Evolutionary conservation across 2,329 filamentous ascomycete species (phyloP).

Genomic region (Simplicillium aogashimaense): DNA sequence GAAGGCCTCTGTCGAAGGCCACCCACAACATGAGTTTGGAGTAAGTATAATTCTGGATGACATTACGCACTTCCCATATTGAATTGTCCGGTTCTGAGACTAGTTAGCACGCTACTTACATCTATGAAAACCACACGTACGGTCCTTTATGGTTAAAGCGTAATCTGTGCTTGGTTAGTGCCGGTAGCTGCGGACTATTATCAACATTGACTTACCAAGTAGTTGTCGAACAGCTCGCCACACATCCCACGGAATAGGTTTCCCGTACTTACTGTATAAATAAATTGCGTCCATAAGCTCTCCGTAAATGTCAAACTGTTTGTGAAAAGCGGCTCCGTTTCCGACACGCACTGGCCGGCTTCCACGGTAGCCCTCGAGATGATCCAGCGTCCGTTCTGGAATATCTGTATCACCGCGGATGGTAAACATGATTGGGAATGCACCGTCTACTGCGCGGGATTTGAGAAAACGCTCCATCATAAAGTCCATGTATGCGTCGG

Average conservation of each 20-base stretch:
- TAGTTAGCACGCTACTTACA: conserved; percentile 4
- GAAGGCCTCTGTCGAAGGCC: conserved; percentile 64
- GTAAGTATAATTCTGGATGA: conserved; percentile 70
- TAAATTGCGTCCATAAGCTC: conserved; percentile 72
- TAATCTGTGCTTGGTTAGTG: conserved; percentile 40
- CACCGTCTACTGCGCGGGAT: conserved; percentile 48
- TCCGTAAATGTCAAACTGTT: conserved; percentile 72
- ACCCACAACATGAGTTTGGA: conserved; percentile 83
- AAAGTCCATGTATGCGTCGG: conserved; percentile 69
- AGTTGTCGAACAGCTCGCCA: conserved; percentile 64
- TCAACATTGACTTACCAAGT: conserved; percentile 28
- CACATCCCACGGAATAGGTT: conserved; percentile 66
- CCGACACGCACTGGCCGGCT: conserved; percentile 67
- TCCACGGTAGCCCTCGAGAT: conserved; percentile 63
- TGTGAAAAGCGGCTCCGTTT: conserved; percentile 67
- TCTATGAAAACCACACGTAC: too few species aligned
- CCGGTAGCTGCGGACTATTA: too few species aligned
- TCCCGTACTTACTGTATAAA: conserved; percentile 70
- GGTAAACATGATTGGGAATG: conserved; percentile 72
- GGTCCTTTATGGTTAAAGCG: conserved; percentile 55
- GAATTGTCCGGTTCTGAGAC: conserved; percentile 62
- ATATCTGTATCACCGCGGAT: conserved; percentile 68
- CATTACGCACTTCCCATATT: conserved; percentile 72
- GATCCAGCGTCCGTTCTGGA: conserved; percentile 56
- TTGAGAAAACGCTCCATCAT: conserved; percentile 61